These are phyloP conservation scores for Lachancea lanzarotensis DNA, from an alignment of 805 yeast species.

Conservation along the genomic window DNA sequence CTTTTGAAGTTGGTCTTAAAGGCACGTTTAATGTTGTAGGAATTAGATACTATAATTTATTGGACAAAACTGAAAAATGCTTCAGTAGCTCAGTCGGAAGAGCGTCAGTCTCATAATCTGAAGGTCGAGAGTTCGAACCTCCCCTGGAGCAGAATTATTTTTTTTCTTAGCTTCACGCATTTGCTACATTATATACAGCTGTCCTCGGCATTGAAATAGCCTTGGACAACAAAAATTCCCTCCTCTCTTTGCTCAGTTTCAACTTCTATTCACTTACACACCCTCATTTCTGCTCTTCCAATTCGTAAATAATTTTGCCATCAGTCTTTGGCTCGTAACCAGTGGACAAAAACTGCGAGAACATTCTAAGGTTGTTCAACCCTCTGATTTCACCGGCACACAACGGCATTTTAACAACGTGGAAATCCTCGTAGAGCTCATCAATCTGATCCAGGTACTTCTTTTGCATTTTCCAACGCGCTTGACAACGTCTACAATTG, in stretches of 20 bases:
- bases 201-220: too few species aligned
- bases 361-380: conserved; percentile 70
- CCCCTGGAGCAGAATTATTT: conserved; percentile 19
- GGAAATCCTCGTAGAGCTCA: conserved; percentile 95
- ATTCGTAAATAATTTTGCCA: conserved; percentile 32
- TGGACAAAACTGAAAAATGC: too few species aligned
- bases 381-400: conserved; percentile 96
- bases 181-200: too few species aligned
- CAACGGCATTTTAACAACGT: conserved; percentile 90
- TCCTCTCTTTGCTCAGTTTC: background rate
- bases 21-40: too few species aligned
- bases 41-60: too few species aligned
- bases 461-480: conserved; percentile 93
- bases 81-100: conserved; percentile 24
- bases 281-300: conserved; percentile 29
- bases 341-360: conserved; percentile 70
- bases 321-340: conserved; percentile 71
- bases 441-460: conserved; percentile 93
- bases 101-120: conserved; percentile 22
- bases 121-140: conserved; percentile 25
- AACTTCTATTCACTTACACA: background rate
- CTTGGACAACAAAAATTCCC: too few species aligned
- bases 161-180: too few species aligned
- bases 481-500: conserved; percentile 79
- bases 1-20: too few species aligned